These are phyloP conservation scores for Xylariaceae sp. DNA, from an alignment of 2,329 filamentous ascomycete genomes.

Conservation along the genomic window DNA sequence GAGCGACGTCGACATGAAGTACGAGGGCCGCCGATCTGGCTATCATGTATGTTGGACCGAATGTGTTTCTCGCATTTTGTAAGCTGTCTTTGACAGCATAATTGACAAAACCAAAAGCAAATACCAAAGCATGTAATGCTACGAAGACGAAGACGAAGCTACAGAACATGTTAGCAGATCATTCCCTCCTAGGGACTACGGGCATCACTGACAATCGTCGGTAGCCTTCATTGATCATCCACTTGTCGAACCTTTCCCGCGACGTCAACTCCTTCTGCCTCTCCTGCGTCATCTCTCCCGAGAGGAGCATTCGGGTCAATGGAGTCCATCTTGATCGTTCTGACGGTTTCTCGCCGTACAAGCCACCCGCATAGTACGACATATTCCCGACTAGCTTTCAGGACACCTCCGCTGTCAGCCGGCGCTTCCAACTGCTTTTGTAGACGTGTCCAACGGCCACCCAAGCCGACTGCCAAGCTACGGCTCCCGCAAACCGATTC, in stretches of 20 bases:
- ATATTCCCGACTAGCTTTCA: slow-evolving; percentile 26
- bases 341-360: slow-evolving; percentile 44
- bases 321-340: slow-evolving; percentile 81
- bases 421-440: too few species aligned
- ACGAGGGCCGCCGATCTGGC: slow-evolving; percentile 72
- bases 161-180: slow-evolving; percentile 19
- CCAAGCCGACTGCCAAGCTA: slow-evolving; percentile 9
- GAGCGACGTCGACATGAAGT: slow-evolving; percentile 75
- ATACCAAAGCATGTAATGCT: slow-evolving; percentile 69
- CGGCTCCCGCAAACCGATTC: slow-evolving; percentile 15
- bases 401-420: slow-evolving; percentile 5
- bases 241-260: slow-evolving; percentile 72
- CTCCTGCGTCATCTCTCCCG: slow-evolving; percentile 76
- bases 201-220: slow-evolving; percentile 62
- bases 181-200: slow-evolving; percentile 11
- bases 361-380: slow-evolving; percentile 33
- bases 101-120: slow-evolving; percentile 75
- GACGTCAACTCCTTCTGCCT: slow-evolving; percentile 63
- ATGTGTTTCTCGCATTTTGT: slow-evolving; percentile 59
- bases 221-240: slow-evolving; percentile 89
- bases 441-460: too few species aligned
- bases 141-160: slow-evolving; percentile 77
- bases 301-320: slow-evolving; percentile 76
- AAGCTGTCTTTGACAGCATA: slow-evolving; percentile 76
- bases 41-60: slow-evolving; percentile 73